Evolutionary conservation across 257 asterid genomes (phyloP).

Genomic region (Penstemon barbatus): DNA sequence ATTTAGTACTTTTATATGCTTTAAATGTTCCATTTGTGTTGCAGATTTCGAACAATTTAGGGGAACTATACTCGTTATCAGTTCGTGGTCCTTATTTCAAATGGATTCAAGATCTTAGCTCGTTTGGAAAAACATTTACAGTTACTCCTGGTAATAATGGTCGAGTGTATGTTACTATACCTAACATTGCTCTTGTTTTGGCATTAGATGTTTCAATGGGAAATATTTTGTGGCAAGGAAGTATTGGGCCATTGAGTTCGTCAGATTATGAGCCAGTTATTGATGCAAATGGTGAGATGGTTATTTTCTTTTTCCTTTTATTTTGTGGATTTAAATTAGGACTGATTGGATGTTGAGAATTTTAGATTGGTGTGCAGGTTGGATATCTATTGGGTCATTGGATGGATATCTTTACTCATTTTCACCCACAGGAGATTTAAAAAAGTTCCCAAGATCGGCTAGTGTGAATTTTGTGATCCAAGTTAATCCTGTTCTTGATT

Average conservation of each 20-base stretch:
- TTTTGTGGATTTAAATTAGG: background rate
- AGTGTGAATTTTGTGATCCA: slow-evolving; percentile 58
- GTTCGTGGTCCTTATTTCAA: slow-evolving; percentile 71
- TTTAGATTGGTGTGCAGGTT: slow-evolving; percentile 54
- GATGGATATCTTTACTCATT: slow-evolving; percentile 87
- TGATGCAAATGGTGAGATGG: slow-evolving; percentile 67
- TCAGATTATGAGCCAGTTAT: slow-evolving; percentile 72
- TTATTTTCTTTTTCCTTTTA: background rate
- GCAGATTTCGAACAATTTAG: slow-evolving; percentile 73
- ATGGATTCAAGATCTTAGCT: slow-evolving; percentile 87
- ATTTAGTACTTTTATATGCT: background rate
- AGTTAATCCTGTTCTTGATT: slow-evolving; percentile 72
- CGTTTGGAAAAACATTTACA: slow-evolving; percentile 46
- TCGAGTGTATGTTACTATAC: slow-evolving; percentile 55
- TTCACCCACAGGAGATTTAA: slow-evolving; percentile 66
- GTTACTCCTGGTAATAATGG: slow-evolving; percentile 84
- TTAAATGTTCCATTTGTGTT: slow-evolving; percentile 4
- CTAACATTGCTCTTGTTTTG: slow-evolving; percentile 45
- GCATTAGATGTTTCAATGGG: slow-evolving; percentile 79
- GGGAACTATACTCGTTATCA: slow-evolving; percentile 83
- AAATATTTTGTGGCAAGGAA: slow-evolving; percentile 66
- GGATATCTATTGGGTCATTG: slow-evolving; percentile 91
- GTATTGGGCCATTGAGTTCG: slow-evolving; percentile 66
- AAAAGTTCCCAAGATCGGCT: slow-evolving; percentile 52
- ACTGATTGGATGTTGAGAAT: slow-evolving; percentile 10